Evolutionary conservation across 345 rosid genomes (phyloP).

Genomic region (Eucalyptus brandiana): DNA sequence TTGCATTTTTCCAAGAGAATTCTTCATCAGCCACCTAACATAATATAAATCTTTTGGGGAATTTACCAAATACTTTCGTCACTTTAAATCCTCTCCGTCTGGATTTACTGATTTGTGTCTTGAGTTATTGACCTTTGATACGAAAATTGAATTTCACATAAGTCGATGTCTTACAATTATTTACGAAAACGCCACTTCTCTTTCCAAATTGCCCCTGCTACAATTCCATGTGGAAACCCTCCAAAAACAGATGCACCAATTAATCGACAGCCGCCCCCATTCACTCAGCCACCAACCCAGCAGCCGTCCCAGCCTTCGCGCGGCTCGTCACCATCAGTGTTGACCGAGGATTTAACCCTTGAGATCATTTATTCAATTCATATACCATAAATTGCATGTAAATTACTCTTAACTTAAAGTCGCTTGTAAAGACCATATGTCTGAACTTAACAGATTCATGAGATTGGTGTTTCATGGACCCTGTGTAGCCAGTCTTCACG

Average conservation of each 20-base stretch:
- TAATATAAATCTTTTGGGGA: neutral
- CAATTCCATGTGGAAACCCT: neutral
- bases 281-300: neutral
- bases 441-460: neutral
- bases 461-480: neutral
- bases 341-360: neutral
- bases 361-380: neutral
- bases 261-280: neutral
- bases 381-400: accelerated
- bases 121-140: neutral
- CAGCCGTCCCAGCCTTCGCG: neutral
- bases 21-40: neutral
- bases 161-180: neutral
- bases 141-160: neutral
- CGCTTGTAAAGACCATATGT: accelerated
- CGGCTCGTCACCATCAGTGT: neutral
- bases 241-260: neutral
- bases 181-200: neutral
- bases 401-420: neutral
- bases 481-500: neutral
- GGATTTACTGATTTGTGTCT: neutral
- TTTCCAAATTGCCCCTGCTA: neutral
- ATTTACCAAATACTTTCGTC: neutral
- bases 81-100: neutral
- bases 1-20: neutral